Conservation (phyloP, 768 basidiomycete genomes). For the Termitomyces sp. region DNA sequence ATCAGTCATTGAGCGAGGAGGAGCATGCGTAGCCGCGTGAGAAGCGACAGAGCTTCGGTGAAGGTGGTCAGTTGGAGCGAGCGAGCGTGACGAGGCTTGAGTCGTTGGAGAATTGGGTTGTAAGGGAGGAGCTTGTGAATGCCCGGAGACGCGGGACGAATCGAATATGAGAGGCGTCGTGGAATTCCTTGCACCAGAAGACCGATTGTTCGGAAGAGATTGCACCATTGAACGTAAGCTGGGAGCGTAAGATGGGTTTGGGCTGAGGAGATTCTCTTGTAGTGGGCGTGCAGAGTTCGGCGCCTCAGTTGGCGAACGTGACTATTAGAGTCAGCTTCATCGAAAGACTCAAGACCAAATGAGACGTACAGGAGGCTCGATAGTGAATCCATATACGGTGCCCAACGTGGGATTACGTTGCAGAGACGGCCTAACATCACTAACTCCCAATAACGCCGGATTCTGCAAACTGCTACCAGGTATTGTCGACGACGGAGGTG, state of each 20-base stretch:
- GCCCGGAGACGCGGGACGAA: not conserved
- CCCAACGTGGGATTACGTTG: slow-evolving; percentile 3
- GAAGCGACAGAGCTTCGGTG: slow-evolving; percentile 3
- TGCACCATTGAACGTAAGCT: slow-evolving; percentile 3
- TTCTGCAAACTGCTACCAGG: slow-evolving; percentile 1
- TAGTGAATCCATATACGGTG: slow-evolving; percentile 14
- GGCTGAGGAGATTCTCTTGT: slow-evolving; percentile 11
- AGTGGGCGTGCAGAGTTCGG: slow-evolving; percentile 5
- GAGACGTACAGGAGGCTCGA: slow-evolving; percentile 16
- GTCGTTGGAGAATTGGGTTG: not conserved
- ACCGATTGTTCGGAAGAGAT: not conserved
- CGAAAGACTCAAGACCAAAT: not conserved
- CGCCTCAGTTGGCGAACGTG: slow-evolving; percentile 15
- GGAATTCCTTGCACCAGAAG: not conserved
- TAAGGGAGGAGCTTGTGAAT: not conserved
- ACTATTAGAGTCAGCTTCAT: slow-evolving; percentile 4
- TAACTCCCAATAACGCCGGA: not conserved
- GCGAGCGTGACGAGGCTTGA: not conserved
- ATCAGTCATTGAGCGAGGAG: not conserved
- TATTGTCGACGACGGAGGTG: not conserved
- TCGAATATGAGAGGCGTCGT: not conserved
- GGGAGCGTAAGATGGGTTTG: slow-evolving; percentile 1
- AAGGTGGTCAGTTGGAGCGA: not conserved
- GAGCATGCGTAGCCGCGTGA: not conserved
- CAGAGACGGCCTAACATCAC: not conserved